Evolutionary conservation across 129 eudicot genomes (phyloP).

Genomic region (Lactuca sativa): DNA sequence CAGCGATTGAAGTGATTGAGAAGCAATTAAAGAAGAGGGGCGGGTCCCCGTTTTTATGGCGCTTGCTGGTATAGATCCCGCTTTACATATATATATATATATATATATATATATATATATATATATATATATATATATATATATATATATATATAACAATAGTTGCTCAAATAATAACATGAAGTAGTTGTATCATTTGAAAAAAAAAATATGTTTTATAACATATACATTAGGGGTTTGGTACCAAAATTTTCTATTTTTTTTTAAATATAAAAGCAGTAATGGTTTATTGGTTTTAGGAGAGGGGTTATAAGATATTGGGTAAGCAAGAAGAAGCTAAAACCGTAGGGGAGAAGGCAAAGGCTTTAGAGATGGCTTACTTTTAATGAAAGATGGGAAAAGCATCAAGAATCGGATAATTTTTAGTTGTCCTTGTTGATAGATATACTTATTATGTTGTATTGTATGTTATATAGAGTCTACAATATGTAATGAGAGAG

Average conservation of each 20-base stretch:
- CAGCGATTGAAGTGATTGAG: conserved; percentile 70
- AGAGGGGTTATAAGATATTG: conserved; percentile 50
- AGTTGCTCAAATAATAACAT: neutral
- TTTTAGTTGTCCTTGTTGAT: neutral
- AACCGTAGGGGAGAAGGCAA: conserved; percentile 55
- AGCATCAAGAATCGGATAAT: neutral
- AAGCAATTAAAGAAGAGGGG: conserved; percentile 69
- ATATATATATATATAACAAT: neutral
- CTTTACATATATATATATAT: neutral
- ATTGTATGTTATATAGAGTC: neutral
- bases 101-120: too few species aligned
- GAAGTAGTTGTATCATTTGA: neutral
- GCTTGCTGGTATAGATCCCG: conserved; percentile 54
- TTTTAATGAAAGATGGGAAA: conserved; percentile 23
- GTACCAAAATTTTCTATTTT: neutral
- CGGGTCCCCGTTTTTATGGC: conserved; percentile 83
- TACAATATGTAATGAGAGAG: neutral
- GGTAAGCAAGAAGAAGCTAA: conserved; percentile 59
- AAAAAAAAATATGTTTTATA: neutral
- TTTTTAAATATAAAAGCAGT: neutral
- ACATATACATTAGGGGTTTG: neutral
- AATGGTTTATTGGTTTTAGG: conserved; percentile 38
- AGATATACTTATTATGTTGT: neutral
- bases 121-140: too few species aligned
- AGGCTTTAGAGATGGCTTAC: conserved; percentile 50